Percentiles rank a stretch among this genome's conserved stretches.
phyloP scores from a whole-genome alignment of 768 basidiomycete genomes.

The Agaricus sinodeliciosus region DNA sequence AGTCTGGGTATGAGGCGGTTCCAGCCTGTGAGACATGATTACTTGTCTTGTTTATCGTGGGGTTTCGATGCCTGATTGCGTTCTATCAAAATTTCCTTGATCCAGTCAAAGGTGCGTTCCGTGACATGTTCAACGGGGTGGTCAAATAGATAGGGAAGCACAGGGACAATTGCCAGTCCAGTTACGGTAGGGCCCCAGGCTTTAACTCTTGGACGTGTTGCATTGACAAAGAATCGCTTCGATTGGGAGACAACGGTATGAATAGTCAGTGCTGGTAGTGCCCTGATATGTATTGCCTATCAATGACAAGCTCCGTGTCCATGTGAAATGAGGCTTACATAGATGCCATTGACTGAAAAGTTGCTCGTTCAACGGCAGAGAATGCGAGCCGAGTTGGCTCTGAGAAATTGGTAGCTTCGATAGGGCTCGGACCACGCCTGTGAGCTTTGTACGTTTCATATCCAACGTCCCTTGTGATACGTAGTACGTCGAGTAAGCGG shows the following conservation, averaged over 20 bases:
- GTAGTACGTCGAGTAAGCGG: not conserved
- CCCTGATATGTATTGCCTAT: slow-evolving; percentile 37
- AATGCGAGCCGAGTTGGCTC: slow-evolving; percentile 64
- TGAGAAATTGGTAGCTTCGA: slow-evolving; percentile 64
- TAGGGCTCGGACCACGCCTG: slow-evolving; percentile 54
- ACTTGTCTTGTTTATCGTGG: slow-evolving; percentile 24
- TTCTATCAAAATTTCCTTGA: slow-evolving; percentile 48
- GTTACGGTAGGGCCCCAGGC: slow-evolving; percentile 73
- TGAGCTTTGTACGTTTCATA: slow-evolving; percentile 81
- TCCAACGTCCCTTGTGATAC: slow-evolving; percentile 51
- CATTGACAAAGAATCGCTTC: slow-evolving; percentile 57
- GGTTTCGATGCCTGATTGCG: slow-evolving; percentile 16
- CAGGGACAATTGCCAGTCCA: slow-evolving; percentile 67
- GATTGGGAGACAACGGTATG: slow-evolving; percentile 76
- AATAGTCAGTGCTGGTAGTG: slow-evolving; percentile 78
- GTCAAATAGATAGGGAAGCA: slow-evolving; percentile 72
- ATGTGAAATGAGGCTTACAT: slow-evolving; percentile 43
- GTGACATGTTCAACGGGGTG: slow-evolving; percentile 72
- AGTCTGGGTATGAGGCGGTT: not conserved
- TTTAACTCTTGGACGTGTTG: slow-evolving; percentile 50
- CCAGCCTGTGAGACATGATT: slow-evolving; percentile 3
- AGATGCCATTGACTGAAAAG: slow-evolving; percentile 77
- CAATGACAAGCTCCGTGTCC: slow-evolving; percentile 4
- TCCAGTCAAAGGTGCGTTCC: slow-evolving; percentile 65
- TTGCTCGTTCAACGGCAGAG: slow-evolving; percentile 67